These are phyloP conservation scores for Exophiala calicioides DNA, from an alignment of 2,329 filamentous ascomycete species.

Conservation along the genomic window DNA sequence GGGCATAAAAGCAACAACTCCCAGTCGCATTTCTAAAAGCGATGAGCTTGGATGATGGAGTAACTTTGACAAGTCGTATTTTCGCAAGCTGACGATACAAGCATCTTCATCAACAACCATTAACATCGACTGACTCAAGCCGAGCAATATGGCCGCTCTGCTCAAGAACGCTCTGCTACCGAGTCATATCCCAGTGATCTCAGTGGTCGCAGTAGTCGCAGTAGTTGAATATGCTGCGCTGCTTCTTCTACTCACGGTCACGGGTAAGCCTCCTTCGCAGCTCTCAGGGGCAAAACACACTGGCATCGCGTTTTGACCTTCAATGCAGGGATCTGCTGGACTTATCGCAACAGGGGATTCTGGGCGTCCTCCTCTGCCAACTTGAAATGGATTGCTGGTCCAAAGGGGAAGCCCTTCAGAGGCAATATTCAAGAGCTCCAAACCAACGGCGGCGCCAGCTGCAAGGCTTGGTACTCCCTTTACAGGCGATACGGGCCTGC, in stretches of 20 bases:
- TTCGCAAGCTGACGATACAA: too few species aligned
- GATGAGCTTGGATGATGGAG: too few species aligned
- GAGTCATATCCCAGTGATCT: too few species aligned
- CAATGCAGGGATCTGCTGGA: slow-evolving; percentile 23
- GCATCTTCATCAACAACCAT: too few species aligned
- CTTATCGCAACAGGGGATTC: slow-evolving; percentile 15
- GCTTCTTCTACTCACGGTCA: slow-evolving; percentile 2
- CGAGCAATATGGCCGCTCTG: slow-evolving; percentile 1
- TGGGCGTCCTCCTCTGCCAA: slow-evolving; percentile 19
- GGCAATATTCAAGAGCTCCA: slow-evolving; percentile 17
- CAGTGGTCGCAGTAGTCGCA: slow-evolving; percentile 1
- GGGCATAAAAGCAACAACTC: too few species aligned
- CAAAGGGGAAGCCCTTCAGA: slow-evolving; percentile 16
- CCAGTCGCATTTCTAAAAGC: too few species aligned
- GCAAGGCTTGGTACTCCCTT: slow-evolving; percentile 21
- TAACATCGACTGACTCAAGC: too few species aligned
- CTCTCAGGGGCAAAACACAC: background rate
- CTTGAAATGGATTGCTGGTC: slow-evolving; percentile 18
- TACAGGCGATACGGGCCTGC: slow-evolving; percentile 17
- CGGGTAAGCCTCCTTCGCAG: slow-evolving; percentile 5
- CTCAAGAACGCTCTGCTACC: slow-evolving; percentile 8
- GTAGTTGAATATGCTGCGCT: slow-evolving; percentile 2
- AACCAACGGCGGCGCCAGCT: slow-evolving; percentile 20
- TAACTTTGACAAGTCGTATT: too few species aligned
- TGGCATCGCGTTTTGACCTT: background rate